phyloP scores from a whole-genome alignment of 768 basidiomycete species.

The Wakefieldia striispora region DNA sequence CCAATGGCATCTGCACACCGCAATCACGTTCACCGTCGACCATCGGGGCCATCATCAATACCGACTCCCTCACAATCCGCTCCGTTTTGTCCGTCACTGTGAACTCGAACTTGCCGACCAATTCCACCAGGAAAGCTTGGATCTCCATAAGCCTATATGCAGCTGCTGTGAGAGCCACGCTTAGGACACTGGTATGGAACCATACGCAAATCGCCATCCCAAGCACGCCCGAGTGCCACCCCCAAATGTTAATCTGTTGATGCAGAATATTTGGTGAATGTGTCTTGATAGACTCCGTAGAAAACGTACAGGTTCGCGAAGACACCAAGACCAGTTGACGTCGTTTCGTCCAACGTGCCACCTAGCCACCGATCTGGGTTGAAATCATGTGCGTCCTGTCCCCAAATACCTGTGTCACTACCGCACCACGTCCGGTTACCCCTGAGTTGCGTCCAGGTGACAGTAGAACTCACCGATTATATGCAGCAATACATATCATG shows the following conservation, averaged over 20 bases:
- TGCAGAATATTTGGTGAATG: neutral
- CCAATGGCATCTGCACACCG: slow-evolving; percentile 31
- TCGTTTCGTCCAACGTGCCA: neutral
- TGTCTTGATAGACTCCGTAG: neutral
- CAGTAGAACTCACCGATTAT: slow-evolving; percentile 45
- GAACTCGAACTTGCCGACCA: slow-evolving; percentile 55
- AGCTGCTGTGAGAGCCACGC: neutral
- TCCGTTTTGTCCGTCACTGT: slow-evolving; percentile 27
- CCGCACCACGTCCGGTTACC: neutral
- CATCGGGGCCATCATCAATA: slow-evolving; percentile 33
- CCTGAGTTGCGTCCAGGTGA: neutral
- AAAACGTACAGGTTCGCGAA: slow-evolving; percentile 11
- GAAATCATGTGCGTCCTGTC: slow-evolving; percentile 24
- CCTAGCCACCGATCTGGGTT: slow-evolving; percentile 13
- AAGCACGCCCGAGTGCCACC: slow-evolving; percentile 18
- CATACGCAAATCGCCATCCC: slow-evolving; percentile 31
- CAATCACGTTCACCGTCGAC: slow-evolving; percentile 31
- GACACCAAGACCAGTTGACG: slow-evolving; percentile 11
- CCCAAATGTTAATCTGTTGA: slow-evolving; percentile 17
- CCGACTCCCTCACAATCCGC: slow-evolving; percentile 28
- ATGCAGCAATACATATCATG: slow-evolving; percentile 49
- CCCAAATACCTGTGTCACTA: slow-evolving; percentile 24
- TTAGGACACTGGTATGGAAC: neutral
- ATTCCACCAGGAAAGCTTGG: slow-evolving; percentile 53
- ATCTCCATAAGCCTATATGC: slow-evolving; percentile 41